Evolutionary conservation across 164 flowering plant genomes (phyloP).

Genomic region (Cinnamomum chago): DNA sequence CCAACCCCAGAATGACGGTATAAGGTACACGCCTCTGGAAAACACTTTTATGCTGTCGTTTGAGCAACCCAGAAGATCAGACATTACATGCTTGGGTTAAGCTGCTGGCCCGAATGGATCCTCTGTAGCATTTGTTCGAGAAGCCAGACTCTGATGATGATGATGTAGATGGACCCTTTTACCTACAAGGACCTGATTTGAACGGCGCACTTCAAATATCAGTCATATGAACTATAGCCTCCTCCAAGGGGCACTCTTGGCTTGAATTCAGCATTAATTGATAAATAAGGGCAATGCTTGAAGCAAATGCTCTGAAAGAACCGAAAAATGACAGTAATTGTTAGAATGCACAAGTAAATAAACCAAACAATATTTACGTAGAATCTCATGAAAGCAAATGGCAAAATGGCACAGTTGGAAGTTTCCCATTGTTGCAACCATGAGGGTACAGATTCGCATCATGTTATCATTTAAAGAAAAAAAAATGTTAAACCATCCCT

Average conservation of each 20-base stretch:
- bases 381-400: not conserved
- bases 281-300: slow-evolving; percentile 57
- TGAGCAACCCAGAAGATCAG: not conserved
- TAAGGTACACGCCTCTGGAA: not conserved
- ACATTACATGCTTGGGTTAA: not conserved
- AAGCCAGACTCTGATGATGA: not conserved
- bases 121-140: not conserved
- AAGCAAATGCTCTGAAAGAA: slow-evolving; percentile 63
- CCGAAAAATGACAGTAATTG: not conserved
- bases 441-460: not conserved
- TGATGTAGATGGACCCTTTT: too few relatives aligned
- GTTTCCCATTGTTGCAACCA: not conserved
- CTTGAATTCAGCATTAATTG: slow-evolving; percentile 50
- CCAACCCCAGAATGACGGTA: too few relatives aligned
- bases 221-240: slow-evolving; percentile 65
- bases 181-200: too few relatives aligned
- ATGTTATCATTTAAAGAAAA: not conserved
- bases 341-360: slow-evolving; percentile 3
- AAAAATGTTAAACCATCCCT: not conserved
- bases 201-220: slow-evolving; percentile 1
- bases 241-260: slow-evolving; percentile 88
- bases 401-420: not conserved
- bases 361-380: not conserved
- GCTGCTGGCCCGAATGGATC: too few relatives aligned
- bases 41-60: not conserved